These are phyloP conservation scores for Thraustochytrium sp. DNA, from an alignment of 352 stramenopile species.

Conservation along the genomic window DNA sequence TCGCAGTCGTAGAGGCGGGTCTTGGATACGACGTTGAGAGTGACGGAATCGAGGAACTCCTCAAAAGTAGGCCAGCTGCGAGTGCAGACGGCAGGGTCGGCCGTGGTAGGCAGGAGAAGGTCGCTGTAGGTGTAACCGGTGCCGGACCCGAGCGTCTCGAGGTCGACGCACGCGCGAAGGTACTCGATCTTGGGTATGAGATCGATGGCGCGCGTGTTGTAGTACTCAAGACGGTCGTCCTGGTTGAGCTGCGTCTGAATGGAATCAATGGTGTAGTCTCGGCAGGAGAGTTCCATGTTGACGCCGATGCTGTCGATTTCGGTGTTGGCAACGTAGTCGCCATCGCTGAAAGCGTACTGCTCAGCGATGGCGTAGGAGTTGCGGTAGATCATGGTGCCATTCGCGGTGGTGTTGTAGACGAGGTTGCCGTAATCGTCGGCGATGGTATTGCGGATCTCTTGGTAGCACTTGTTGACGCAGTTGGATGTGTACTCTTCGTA, in stretches of 20 bases:
- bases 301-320: constrained; percentile 28
- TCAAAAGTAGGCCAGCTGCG: not conserved
- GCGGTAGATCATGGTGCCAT: constrained; percentile 42
- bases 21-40: not conserved
- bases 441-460: constrained; percentile 14
- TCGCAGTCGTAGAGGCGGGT: constrained; percentile 11
- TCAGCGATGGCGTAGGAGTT: constrained; percentile 18
- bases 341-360: constrained; percentile 43
- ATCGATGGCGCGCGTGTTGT: not conserved
- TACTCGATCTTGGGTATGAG: constrained; percentile 4
- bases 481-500: constrained; percentile 22
- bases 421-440: not conserved
- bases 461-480: constrained; percentile 28
- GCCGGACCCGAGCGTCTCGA: not conserved
- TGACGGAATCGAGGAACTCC: not conserved
- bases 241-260: constrained; percentile 10
- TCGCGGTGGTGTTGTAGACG: constrained; percentile 12
- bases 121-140: not conserved
- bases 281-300: constrained; percentile 30
- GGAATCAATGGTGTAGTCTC: not conserved
- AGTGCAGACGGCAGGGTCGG: not conserved
- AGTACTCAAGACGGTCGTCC: constrained; percentile 30
- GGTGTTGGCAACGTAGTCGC: constrained; percentile 29
- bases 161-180: not conserved
- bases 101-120: not conserved